phyloP scores from a whole-genome alignment of 2,329 filamentous ascomycete genomes.

The Aureobasidium sp. region DNA sequence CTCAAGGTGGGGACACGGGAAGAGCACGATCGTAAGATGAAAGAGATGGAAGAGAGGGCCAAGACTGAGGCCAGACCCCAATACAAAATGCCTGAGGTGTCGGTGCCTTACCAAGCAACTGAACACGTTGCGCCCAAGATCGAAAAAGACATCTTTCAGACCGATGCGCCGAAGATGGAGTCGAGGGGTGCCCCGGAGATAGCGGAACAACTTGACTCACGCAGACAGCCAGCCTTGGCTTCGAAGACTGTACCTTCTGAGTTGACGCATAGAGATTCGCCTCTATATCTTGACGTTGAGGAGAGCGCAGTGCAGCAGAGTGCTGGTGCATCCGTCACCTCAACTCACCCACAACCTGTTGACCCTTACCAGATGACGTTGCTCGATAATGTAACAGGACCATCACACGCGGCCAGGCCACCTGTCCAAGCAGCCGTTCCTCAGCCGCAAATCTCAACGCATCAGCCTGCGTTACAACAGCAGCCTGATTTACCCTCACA shows the following conservation, averaged over 20 bases:
- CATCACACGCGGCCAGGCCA: neutral
- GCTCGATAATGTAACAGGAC: neutral
- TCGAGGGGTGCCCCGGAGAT: neutral
- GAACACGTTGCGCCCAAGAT: neutral
- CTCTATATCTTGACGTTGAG: neutral
- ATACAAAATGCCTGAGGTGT: neutral
- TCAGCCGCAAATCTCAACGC: neutral
- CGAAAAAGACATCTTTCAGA: neutral
- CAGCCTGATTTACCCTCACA: neutral
- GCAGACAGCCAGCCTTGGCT: neutral
- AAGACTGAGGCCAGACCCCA: constrained; percentile 21
- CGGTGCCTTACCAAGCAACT: neutral
- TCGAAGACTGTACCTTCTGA: neutral
- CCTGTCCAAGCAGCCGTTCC: neutral
- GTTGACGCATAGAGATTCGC: neutral
- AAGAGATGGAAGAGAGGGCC: constrained; percentile 39
- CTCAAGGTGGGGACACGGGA: constrained; percentile 52
- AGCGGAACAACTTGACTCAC: neutral
- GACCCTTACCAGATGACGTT: neutral
- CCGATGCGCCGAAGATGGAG: neutral
- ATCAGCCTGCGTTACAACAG: neutral
- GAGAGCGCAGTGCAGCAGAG: neutral
- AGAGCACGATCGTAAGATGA: constrained; percentile 43
- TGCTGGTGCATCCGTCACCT: neutral
- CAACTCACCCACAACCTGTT: neutral